These are phyloP conservation scores for Avicennia marina DNA, from an alignment of 257 asterid species.

Conservation along the genomic window DNA sequence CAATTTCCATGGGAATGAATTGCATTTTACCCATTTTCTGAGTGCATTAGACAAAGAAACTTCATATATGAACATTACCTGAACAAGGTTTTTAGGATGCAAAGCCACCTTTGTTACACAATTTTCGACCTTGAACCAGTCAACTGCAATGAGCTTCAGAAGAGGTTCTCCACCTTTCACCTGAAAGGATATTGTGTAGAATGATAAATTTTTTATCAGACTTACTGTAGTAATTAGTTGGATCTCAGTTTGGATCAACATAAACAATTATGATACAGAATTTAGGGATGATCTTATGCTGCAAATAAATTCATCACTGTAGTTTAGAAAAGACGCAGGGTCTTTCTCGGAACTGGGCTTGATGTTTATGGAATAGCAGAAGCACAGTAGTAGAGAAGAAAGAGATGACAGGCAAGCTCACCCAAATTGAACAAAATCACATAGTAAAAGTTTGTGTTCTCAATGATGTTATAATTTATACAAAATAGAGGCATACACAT, in stretches of 20 bases:
- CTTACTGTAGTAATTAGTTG: slow-evolving; percentile 4
- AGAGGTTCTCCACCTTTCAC: slow-evolving; percentile 92
- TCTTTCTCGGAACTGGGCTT: not conserved
- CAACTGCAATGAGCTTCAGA: slow-evolving; percentile 92
- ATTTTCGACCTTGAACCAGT: slow-evolving; percentile 89
- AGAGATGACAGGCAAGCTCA: not conserved
- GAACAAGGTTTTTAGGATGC: slow-evolving; percentile 80
- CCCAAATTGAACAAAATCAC: slow-evolving; percentile 3
- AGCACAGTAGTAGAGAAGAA: slow-evolving; percentile 12
- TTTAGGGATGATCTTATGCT: not conserved
- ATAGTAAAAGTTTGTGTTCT: not conserved
- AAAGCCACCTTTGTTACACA: slow-evolving; percentile 60
- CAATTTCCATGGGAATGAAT: no score
- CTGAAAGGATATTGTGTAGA: slow-evolving; percentile 37
- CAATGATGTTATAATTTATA: not conserved
- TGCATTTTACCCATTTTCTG: no score
- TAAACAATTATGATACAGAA: not conserved
- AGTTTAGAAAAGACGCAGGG: not conserved
- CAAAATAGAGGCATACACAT: slow-evolving; percentile 6
- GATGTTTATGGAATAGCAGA: not conserved
- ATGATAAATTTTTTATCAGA: slow-evolving; percentile 12
- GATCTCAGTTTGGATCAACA: not conserved
- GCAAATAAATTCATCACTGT: not conserved
- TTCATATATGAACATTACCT: slow-evolving; percentile 51
- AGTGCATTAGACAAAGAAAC: no score